Evolutionary conservation across 129 eudicot species (phyloP).

Genomic region (Pseudognaphalium luteoalbum): DNA sequence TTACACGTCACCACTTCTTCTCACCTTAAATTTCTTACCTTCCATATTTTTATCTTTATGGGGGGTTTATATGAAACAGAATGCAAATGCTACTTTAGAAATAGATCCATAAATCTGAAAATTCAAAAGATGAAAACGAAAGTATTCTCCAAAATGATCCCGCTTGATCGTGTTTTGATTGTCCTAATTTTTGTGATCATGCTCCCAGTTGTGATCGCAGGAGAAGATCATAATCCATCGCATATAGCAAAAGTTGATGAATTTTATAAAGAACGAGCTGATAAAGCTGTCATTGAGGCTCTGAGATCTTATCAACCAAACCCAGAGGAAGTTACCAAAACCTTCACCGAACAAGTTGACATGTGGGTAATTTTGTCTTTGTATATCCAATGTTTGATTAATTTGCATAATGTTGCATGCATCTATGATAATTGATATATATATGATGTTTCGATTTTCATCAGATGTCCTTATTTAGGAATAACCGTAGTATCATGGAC

Average conservation of each 20-base stretch:
- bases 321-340: conserved; percentile 36
- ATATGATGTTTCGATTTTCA: neutral
- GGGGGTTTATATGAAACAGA: conserved; percentile 9
- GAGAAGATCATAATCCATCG: conserved; percentile 12
- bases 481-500: too few relatives aligned
- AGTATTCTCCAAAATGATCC: conserved; percentile 1
- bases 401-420: neutral
- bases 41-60: conserved; percentile 3
- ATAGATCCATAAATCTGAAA: neutral
- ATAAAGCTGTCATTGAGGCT: conserved; percentile 34
- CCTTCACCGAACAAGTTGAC: conserved; percentile 25
- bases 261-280: conserved; percentile 25
- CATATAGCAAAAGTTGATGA: conserved; percentile 23
- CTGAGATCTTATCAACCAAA: conserved; percentile 33
- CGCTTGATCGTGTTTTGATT: conserved; percentile 6
- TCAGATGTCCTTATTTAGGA: neutral
- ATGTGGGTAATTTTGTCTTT: conserved; percentile 12
- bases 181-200: neutral
- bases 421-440: neutral
- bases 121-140: neutral
- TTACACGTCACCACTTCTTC: neutral
- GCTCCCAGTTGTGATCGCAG: neutral
- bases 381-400: neutral
- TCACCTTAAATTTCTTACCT: conserved; percentile 17
- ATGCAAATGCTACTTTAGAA: neutral